Percentiles rank a stretch among this genome's conserved stretches.
These are phyloP conservation scores for Annona squamosa DNA, from an alignment of 164 flowering plant genomes.

Conservation along the genomic window DNA sequence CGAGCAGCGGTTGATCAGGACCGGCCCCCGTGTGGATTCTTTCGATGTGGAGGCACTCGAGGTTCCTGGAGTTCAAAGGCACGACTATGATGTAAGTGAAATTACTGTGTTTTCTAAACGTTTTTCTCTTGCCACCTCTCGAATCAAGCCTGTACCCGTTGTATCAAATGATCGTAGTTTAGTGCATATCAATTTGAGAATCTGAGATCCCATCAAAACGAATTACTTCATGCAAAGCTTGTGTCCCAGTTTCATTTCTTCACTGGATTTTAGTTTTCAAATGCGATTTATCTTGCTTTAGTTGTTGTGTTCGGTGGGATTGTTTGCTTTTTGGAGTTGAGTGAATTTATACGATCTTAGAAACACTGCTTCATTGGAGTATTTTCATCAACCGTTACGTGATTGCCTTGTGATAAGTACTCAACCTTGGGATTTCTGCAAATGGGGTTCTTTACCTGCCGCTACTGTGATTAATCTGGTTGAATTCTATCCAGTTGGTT, in stretches of 20 bases:
- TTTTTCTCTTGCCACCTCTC: neutral
- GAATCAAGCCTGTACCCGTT: neutral
- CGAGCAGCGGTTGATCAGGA: conserved; percentile 71
- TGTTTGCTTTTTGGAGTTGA: neutral
- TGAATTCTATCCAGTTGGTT: too few species aligned
- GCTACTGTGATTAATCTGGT: too few species aligned
- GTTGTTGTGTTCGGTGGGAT: neutral
- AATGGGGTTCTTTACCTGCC: too few species aligned
- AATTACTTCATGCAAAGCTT: neutral
- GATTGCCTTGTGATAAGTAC: too few species aligned
- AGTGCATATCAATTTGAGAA: neutral
- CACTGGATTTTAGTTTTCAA: neutral
- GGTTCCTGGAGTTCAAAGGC: conserved; percentile 68
- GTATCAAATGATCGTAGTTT: neutral
- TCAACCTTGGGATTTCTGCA: too few species aligned
- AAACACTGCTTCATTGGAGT: too few species aligned
- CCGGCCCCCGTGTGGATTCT: conserved; percentile 88
- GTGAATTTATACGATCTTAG: too few species aligned
- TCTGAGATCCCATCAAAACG: neutral
- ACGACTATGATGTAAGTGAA: conserved; percentile 55
- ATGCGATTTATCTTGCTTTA: neutral
- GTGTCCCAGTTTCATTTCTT: neutral
- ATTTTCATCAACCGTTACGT: too few species aligned
- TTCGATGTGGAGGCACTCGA: conserved; percentile 96
- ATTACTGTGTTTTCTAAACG: neutral